Conservation (phyloP, 345 rosid species). For the Brassica cretica region DNA sequence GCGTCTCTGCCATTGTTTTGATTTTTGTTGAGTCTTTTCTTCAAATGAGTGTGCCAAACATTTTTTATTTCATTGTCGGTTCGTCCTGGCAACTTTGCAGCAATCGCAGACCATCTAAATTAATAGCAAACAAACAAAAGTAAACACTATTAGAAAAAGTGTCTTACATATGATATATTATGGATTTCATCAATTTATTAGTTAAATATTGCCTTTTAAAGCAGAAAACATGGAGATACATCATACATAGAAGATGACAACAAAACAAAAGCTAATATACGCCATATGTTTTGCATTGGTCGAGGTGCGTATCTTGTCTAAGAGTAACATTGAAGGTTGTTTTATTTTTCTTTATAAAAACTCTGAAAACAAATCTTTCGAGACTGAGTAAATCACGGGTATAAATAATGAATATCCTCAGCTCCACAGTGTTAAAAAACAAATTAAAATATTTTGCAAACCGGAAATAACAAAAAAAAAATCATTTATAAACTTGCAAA, state of each 20-base stretch:
- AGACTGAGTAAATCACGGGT: constrained; percentile 32
- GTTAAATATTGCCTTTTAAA: constrained; percentile 6
- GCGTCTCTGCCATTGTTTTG: constrained; percentile 36
- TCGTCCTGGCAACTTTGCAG: constrained; percentile 74
- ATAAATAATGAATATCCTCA: constrained; percentile 15
- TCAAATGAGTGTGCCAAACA: constrained; percentile 82
- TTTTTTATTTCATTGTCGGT: constrained; percentile 89
- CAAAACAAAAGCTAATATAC: constrained; percentile 20
- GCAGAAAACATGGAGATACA: constrained; percentile 28
- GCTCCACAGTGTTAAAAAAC: not conserved
- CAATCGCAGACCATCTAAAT: constrained; percentile 83
- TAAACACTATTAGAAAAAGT: constrained; percentile 5
- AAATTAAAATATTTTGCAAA: constrained; percentile 16
- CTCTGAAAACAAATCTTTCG: not conserved
- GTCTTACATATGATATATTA: not conserved
- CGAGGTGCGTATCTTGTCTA: constrained; percentile 21
- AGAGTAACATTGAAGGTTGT: constrained; percentile 1
- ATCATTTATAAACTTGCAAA: not conserved
- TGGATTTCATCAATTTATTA: constrained; percentile 28
- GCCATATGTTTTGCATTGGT: constrained; percentile 36
- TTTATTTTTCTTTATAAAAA: not conserved
- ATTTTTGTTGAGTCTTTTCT: constrained; percentile 54
- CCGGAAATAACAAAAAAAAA: not conserved
- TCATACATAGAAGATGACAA: constrained; percentile 34
- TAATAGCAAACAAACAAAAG: constrained; percentile 21